A percentile compares a stretch with the other conserved stretches of the same genome.
Evolutionary conservation across 768 basidiomycete species (phyloP).

Genomic region (Russula compacta): DNA sequence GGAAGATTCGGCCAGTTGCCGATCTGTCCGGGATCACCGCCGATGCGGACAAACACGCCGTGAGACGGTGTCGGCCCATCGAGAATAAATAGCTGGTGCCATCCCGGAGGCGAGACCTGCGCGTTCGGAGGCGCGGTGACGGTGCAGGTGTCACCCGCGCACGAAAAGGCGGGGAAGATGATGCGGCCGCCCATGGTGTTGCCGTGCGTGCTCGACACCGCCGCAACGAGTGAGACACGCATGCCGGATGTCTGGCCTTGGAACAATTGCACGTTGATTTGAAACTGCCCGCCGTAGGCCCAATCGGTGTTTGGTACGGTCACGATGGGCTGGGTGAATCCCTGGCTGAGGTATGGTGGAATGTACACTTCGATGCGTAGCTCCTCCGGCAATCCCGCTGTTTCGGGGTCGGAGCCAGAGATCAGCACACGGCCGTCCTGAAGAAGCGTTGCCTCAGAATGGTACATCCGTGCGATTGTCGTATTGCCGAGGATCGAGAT

Average conservation of each 20-base stretch:
- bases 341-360: conserved; percentile 73
- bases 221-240: conserved; percentile 59
- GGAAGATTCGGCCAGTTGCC: conserved; percentile 68
- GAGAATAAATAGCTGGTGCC: conserved; percentile 68
- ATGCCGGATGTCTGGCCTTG: conserved; percentile 35
- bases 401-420: conserved; percentile 69
- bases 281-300: conserved; percentile 44
- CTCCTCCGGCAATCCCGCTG: conserved; percentile 58
- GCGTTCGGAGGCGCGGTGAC: conserved; percentile 71
- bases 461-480: conserved; percentile 67
- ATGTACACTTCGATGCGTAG: conserved; percentile 74
- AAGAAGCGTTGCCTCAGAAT: conserved; percentile 67
- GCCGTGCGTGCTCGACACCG: conserved; percentile 68
- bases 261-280: conserved; percentile 38
- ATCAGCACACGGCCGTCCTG: conserved; percentile 68
- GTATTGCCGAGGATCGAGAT: conserved; percentile 59
- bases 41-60: conserved; percentile 68
- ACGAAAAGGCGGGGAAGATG: conserved; percentile 65
- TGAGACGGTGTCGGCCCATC: conserved; percentile 74
- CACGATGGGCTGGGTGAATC: conserved; percentile 52
- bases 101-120: conserved; percentile 61
- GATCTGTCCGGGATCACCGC: conserved; percentile 59
- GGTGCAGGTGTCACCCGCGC: conserved; percentile 60
- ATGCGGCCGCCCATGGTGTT: conserved; percentile 67
- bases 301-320: conserved; percentile 54